Conservation (phyloP, 306 rosid genomes). For the Quercus rubra region DNA sequence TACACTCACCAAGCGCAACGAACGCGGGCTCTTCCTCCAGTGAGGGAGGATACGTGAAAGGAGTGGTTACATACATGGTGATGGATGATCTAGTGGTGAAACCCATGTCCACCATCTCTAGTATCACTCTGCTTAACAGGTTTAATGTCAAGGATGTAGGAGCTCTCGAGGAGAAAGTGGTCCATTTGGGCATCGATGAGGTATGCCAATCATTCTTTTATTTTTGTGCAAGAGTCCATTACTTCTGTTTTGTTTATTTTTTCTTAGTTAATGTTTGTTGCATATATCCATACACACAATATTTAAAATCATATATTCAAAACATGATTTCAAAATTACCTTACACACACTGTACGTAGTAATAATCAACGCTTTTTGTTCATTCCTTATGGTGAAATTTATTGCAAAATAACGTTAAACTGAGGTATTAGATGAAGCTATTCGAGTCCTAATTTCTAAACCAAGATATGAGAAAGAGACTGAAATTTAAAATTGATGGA, state of each 20-base stretch:
- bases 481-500: too few relatives aligned
- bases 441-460: too few relatives aligned
- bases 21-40: neutral
- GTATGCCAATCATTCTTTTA: neutral
- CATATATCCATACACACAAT: too few relatives aligned
- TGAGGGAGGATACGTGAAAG: conserved; percentile 23
- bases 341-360: too few relatives aligned
- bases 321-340: neutral
- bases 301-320: too few relatives aligned
- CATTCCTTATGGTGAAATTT: too few relatives aligned
- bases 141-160: conserved; percentile 14
- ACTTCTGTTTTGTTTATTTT: too few relatives aligned
- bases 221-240: neutral
- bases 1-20: rapidly evolving
- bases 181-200: conserved; percentile 14
- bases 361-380: too few relatives aligned
- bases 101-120: conserved; percentile 18
- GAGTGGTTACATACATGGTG: conserved; percentile 25
- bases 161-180: neutral
- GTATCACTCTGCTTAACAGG: neutral
- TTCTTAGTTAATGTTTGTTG: too few relatives aligned
- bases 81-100: conserved; percentile 31
- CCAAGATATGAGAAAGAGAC: too few relatives aligned
- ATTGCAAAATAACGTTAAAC: too few relatives aligned
- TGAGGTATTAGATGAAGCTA: too few relatives aligned